phyloP scores from a whole-genome alignment of 2,329 filamentous ascomycete genomes.

The Cylindrodendrum hubeiense region DNA sequence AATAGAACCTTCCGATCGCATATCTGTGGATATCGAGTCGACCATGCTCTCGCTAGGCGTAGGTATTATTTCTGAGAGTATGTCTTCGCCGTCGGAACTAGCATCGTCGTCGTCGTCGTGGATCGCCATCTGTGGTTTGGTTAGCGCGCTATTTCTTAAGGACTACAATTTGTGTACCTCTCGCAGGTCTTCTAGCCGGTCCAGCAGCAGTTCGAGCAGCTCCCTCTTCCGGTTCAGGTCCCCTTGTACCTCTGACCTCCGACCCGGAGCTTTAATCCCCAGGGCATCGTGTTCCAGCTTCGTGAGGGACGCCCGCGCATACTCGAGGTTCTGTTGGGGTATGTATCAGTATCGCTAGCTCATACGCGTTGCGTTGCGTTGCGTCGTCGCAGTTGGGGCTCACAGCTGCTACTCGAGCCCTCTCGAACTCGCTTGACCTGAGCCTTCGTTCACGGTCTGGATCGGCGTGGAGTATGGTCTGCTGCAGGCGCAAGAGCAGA shows the following conservation, averaged over 20 bases:
- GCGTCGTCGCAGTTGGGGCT: slow-evolving; percentile 50
- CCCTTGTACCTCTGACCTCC: slow-evolving; percentile 70
- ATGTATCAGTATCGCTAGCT: slow-evolving; percentile 13
- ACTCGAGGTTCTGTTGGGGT: slow-evolving; percentile 73
- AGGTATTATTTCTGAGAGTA: slow-evolving; percentile 66
- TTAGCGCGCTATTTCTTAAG: slow-evolving; percentile 22
- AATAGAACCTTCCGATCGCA: slow-evolving; percentile 30
- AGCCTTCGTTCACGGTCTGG: slow-evolving; percentile 69
- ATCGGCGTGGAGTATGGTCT: slow-evolving; percentile 72
- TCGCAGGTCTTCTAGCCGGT: slow-evolving; percentile 76
- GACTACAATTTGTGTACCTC: slow-evolving; percentile 58
- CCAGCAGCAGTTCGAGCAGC: slow-evolving; percentile 73
- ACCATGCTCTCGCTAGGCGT: slow-evolving; percentile 65
- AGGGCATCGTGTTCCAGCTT: slow-evolving; percentile 78
- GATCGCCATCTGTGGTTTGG: slow-evolving; percentile 46
- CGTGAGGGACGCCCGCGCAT: slow-evolving; percentile 76
- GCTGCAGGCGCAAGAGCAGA: slow-evolving; percentile 75
- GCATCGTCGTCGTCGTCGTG: slow-evolving; percentile 52
- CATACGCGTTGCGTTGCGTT: background rate
- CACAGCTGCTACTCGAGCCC: slow-evolving; percentile 57
- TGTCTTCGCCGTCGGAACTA: slow-evolving; percentile 68
- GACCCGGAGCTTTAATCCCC: slow-evolving; percentile 67
- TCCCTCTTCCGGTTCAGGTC: slow-evolving; percentile 76
- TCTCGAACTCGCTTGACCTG: slow-evolving; percentile 74
- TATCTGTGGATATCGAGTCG: slow-evolving; percentile 53